Evolutionary conservation across 169 alveolate species (phyloP).

Genomic region (Cryptosporidium muris): DNA sequence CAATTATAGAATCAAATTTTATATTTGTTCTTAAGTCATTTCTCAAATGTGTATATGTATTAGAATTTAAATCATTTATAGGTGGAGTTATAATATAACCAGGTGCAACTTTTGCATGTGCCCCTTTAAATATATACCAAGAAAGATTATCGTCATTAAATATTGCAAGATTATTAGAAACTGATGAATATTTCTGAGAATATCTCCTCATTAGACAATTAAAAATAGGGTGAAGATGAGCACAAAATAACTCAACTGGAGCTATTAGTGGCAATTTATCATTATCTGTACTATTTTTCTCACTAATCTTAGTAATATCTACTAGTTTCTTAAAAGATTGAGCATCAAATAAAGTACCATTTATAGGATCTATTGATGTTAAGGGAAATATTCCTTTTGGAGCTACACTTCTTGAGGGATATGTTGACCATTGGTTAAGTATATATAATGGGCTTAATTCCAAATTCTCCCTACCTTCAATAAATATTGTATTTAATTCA

Average conservation of each 20-base stretch:
- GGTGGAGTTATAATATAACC: slow-evolving; percentile 56
- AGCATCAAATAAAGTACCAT: slow-evolving; percentile 8
- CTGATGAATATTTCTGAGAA: background rate
- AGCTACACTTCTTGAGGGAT: no score
- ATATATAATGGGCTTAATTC: no score
- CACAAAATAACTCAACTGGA: slow-evolving; percentile 58
- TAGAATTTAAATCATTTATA: background rate
- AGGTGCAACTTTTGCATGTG: slow-evolving; percentile 64
- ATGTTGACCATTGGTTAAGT: no score
- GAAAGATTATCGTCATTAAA: background rate
- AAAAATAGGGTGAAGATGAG: slow-evolving; percentile 26
- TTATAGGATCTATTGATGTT: slow-evolving; percentile 22
- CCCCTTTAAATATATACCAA: slow-evolving; percentile 45
- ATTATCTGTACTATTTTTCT: background rate
- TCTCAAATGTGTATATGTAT: background rate
- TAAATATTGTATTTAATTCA: no score
- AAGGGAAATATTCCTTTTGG: no score
- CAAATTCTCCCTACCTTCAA: no score
- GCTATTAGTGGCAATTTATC: slow-evolving; percentile 3
- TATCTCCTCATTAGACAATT: slow-evolving; percentile 15
- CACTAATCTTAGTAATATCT: slow-evolving; percentile 11
- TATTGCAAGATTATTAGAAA: background rate
- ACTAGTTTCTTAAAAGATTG: slow-evolving; percentile 15
- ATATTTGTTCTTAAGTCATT: background rate
- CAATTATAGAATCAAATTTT: background rate